phyloP scores from a whole-genome alignment of 768 basidiomycete genomes.

The Sutorius australiensis region DNA sequence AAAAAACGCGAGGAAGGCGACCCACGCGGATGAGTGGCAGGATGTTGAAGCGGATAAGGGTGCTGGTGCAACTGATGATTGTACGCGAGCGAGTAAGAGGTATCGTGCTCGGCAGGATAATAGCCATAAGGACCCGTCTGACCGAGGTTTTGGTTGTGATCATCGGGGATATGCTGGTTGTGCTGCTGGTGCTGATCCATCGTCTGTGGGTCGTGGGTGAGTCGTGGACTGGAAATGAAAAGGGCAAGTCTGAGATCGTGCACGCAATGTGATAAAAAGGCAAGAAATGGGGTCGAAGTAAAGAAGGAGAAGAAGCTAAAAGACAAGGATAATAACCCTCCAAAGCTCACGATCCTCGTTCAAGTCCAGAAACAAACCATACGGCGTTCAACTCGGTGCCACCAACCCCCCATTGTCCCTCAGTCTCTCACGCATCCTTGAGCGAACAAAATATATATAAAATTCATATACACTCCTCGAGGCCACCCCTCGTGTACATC shows the following conservation, averaged over 20 bases:
- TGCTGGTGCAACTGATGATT: slow-evolving; percentile 43
- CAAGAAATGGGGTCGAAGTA: slow-evolving; percentile 34
- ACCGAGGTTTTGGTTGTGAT: slow-evolving; percentile 41
- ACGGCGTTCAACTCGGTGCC: neutral
- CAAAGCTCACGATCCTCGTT: slow-evolving; percentile 29
- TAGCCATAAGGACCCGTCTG: slow-evolving; percentile 44
- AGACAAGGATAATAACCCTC: slow-evolving; percentile 28
- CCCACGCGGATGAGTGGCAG: slow-evolving; percentile 70
- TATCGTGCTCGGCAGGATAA: slow-evolving; percentile 53
- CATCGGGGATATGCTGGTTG: slow-evolving; percentile 45
- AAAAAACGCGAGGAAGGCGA: slow-evolving; percentile 44
- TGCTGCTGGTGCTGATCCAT: slow-evolving; percentile 42
- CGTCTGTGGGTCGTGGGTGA: slow-evolving; percentile 38
- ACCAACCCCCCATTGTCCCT: slow-evolving; percentile 12
- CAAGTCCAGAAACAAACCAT: slow-evolving; percentile 26
- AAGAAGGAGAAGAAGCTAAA: slow-evolving; percentile 32
- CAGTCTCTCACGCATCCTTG: neutral
- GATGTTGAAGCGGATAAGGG: slow-evolving; percentile 55
- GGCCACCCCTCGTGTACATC: slow-evolving; percentile 18
- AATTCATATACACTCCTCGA: slow-evolving; percentile 18
- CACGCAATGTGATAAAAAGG: slow-evolving; percentile 33
- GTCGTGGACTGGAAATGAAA: slow-evolving; percentile 35
- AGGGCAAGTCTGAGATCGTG: slow-evolving; percentile 33
- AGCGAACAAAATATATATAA: neutral
- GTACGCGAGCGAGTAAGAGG: slow-evolving; percentile 52